phyloP scores from a whole-genome alignment of 1,284 basidiomycete species.

The Puccinia novopanici region DNA sequence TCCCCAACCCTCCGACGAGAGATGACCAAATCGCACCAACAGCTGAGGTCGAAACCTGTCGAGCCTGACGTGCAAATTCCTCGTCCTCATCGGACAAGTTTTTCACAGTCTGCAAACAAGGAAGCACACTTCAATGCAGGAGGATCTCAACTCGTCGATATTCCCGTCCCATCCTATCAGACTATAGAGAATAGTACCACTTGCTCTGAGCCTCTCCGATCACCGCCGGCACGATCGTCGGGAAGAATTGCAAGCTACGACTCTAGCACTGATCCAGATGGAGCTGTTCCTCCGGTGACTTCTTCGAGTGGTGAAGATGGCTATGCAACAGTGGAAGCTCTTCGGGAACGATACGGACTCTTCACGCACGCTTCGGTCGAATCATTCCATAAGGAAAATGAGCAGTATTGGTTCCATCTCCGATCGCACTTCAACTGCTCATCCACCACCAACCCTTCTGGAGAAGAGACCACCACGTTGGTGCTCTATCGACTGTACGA shows the following conservation, averaged over 20 bases:
- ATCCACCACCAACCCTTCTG: slow-evolving; percentile 54
- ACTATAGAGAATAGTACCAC: slow-evolving; percentile 53
- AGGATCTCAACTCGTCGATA: slow-evolving; percentile 17
- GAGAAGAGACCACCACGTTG: slow-evolving; percentile 75
- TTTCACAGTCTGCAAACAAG: slow-evolving; percentile 49
- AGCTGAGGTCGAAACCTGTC: slow-evolving; percentile 41
- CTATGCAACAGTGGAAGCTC: slow-evolving; percentile 42
- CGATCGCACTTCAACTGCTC: slow-evolving; percentile 82
- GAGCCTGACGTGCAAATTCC: slow-evolving; percentile 61
- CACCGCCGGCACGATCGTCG: slow-evolving; percentile 54
- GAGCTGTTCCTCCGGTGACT: slow-evolving; percentile 66
- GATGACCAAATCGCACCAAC: slow-evolving; percentile 38
- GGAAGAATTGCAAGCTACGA: slow-evolving; percentile 53
- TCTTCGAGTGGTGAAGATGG: slow-evolving; percentile 57
- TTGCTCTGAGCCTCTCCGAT: slow-evolving; percentile 53
- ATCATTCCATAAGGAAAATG: slow-evolving; percentile 93
- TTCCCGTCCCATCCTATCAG: slow-evolving; percentile 16
- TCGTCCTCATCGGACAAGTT: slow-evolving; percentile 58
- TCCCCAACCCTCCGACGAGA: slow-evolving; percentile 53
- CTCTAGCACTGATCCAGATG: slow-evolving; percentile 45
- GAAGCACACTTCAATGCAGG: not conserved
- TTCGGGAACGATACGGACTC: slow-evolving; percentile 41
- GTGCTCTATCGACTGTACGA: slow-evolving; percentile 93
- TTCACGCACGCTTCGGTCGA: slow-evolving; percentile 72
- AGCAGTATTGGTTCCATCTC: slow-evolving; percentile 93